Base-by-base conservation (phyloP, 257 asterid genomes). In the Misopates orontium region DNA sequence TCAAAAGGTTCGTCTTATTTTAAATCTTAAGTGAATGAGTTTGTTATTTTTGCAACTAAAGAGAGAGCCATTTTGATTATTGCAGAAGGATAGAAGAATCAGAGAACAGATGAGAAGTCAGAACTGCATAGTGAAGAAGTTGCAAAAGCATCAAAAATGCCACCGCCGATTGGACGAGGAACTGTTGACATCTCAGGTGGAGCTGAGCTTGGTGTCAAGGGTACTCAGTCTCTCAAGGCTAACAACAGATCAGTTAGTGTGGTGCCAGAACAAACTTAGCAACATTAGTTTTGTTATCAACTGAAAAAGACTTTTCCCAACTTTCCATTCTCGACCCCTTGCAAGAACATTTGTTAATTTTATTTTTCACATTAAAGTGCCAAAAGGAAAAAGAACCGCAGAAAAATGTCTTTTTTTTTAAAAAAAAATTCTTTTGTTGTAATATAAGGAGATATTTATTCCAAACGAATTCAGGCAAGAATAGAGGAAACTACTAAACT, bases 51-150 rank as follows among this genome's bases (percentile, higher is more conserved):
- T 40, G 45, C 57, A 0, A 15, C 49, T 49, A 45, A 66, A n/a
- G n/a, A 55, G 13, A 55, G 23, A 6, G 10, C 6, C 8, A 8
- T 15, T 42, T 13, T 18, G 48, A 55, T 63, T 11, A 2, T 16
- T 65, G 82, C 95, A 91, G 98, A 91, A 89, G 75, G 96, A 83
- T 60, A 81, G 82, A 50, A 83, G 78, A 71, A 67, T 87, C 2
- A 78, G 70, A 58, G 96, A 89, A 40, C 73, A 79, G 6, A 54
- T 61, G 8, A 85, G 89, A 64, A 85, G 92, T 49, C 79, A 74
- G 51, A 89, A 80, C 56, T 87, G 98, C 78, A 82, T 91, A 75
- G 85, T 91, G 73, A 86, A 83, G 77, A 91, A 73, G 85, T 57
- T 84, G 77, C 88, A 75, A 53, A 85, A 78, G 69, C 72, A 69